Percentiles rank a stretch among this genome's conserved stretches.
Evolutionary conservation across 768 basidiomycete species (phyloP).

Genomic region (Lactarius akahatsu): DNA sequence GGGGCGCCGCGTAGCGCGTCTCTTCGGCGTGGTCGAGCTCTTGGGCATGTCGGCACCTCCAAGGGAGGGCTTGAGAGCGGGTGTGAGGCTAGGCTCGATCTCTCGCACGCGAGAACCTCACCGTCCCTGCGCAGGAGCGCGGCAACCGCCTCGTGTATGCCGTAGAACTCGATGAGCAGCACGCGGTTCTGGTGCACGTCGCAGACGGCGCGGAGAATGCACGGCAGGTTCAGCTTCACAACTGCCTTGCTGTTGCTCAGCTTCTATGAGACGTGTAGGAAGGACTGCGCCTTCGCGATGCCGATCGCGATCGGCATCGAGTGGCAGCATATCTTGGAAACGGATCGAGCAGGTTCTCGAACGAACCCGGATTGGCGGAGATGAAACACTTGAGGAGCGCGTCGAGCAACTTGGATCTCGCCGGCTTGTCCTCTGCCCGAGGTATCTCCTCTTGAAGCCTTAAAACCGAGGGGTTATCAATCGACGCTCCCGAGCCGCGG

Average conservation of each 20-base stretch:
- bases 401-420: constrained; percentile 65
- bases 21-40: constrained; percentile 58
- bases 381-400: constrained; percentile 77
- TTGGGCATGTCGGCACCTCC: constrained; percentile 36
- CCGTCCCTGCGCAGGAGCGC: constrained; percentile 80
- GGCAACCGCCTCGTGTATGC: constrained; percentile 76
- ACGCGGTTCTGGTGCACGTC: constrained; percentile 87
- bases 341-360: constrained; percentile 90
- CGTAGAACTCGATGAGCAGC: constrained; percentile 78
- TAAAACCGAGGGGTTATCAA: background rate
- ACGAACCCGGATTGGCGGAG: constrained; percentile 81
- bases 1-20: constrained; percentile 51
- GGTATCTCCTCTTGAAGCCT: constrained; percentile 96
- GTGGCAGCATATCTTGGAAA: constrained; percentile 85
- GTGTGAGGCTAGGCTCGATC: constrained; percentile 74
- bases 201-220: constrained; percentile 80
- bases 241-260: constrained; percentile 79
- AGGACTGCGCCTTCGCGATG: constrained; percentile 79
- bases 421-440: constrained; percentile 84
- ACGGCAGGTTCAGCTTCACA: constrained; percentile 84
- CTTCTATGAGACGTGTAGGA: constrained; percentile 83
- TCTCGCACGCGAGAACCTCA: constrained; percentile 87
- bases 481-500: background rate
- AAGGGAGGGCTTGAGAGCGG: constrained; percentile 59
- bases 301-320: constrained; percentile 72